These are phyloP conservation scores for Cystofilobasidium bisporidii DNA, from an alignment of 768 basidiomycete genomes.

Conservation along the genomic window DNA sequence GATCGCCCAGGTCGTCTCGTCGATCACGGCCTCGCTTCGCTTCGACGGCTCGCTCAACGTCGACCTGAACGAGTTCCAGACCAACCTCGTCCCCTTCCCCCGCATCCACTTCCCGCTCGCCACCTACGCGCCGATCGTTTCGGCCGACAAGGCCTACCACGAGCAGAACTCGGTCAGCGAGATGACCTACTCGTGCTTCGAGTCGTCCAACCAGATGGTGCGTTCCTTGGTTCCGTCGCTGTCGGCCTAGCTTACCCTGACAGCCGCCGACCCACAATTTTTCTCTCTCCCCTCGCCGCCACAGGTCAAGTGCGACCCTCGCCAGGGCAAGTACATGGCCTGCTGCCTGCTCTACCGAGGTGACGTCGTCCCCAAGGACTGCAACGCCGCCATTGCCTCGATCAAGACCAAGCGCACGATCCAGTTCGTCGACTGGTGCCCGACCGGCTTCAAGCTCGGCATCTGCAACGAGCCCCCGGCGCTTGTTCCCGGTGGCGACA, in stretches of 20 bases:
- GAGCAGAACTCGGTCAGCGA: constrained; percentile 96
- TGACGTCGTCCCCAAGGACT: constrained; percentile 94
- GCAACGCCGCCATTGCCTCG: constrained; percentile 77
- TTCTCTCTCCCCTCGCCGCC: not conserved
- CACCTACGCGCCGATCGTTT: constrained; percentile 88
- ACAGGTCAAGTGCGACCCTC: constrained; percentile 76
- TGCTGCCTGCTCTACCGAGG: constrained; percentile 88
- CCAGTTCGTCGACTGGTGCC: constrained; percentile 37
- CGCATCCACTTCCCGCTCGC: constrained; percentile 98
- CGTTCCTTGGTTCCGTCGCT: too few species aligned
- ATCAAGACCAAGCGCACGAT: constrained; percentile 91
- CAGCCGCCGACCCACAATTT: not conserved
- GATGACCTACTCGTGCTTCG: constrained; percentile 98
- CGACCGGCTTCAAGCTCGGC: constrained; percentile 88
- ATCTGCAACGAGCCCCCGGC: constrained; percentile 96
- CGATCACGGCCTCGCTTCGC: constrained; percentile 89
- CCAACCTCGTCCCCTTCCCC: constrained; percentile 97
- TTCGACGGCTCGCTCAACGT: constrained; percentile 97
- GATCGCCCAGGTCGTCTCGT: constrained; percentile 97
- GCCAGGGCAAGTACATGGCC: constrained; percentile 97
- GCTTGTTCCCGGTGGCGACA: constrained; percentile 82
- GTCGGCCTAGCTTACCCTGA: too few species aligned
- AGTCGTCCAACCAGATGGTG: constrained; percentile 90
- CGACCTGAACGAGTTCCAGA: constrained; percentile 96
- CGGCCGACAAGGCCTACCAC: constrained; percentile 82